Conservation (phyloP, 495 filamentous ascomycete genomes). For the Immersiella caudata region DNA sequence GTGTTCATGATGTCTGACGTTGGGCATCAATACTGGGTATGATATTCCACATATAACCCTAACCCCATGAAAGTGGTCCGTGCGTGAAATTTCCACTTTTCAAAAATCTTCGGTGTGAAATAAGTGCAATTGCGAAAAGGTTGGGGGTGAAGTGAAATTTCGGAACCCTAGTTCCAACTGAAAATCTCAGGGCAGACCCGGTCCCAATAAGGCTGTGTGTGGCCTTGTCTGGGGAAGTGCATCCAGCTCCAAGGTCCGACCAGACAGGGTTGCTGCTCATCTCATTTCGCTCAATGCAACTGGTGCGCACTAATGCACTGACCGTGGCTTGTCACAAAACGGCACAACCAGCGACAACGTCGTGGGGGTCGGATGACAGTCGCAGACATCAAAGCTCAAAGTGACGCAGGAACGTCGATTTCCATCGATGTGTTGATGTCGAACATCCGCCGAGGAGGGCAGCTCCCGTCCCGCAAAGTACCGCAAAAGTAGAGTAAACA, state of each 20-base stretch:
- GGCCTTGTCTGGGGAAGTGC: conserved; percentile 12
- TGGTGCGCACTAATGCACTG: conserved; percentile 34
- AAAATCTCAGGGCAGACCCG: neutral
- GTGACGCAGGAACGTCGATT: neutral
- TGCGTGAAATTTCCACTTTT: too few species aligned
- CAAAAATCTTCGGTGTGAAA: too few species aligned
- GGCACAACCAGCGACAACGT: conserved; percentile 18
- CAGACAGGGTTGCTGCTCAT: conserved; percentile 16
- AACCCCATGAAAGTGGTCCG: too few species aligned
- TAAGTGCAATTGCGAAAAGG: too few species aligned
- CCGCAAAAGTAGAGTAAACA: conserved; percentile 9
- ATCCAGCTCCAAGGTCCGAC: neutral
- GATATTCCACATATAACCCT: too few species aligned
- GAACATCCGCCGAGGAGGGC: neutral
- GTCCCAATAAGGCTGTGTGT: conserved; percentile 18
- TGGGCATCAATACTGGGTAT: too few species aligned
- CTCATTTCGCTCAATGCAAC: conserved; percentile 31
- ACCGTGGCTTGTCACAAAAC: conserved; percentile 25
- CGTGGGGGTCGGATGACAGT: conserved; percentile 17
- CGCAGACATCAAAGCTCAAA: neutral
- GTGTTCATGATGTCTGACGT: too few species aligned
- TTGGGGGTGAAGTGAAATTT: too few species aligned
- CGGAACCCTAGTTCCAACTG: too few species aligned
- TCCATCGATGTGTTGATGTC: neutral
- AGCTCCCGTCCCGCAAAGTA: neutral